phyloP scores from a whole-genome alignment of 257 asterid species.

The Echium plantagineum region DNA sequence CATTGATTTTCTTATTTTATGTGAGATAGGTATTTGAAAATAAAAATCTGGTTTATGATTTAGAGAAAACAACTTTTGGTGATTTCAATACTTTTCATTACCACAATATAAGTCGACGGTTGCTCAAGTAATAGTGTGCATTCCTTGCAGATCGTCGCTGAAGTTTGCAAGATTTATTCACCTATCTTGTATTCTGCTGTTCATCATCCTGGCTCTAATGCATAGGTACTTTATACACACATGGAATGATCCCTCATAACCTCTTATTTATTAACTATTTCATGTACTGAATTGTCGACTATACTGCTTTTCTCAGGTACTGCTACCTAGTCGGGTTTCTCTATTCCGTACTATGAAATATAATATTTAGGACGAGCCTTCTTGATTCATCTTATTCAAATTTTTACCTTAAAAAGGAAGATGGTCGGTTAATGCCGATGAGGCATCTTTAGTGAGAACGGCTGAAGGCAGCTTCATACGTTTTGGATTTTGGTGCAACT shows the following conservation, averaged over 20 bases:
- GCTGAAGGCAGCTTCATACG: conserved; percentile 28
- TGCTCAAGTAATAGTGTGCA: not conserved
- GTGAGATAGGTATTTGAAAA: not conserved
- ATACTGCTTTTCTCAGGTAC: not conserved
- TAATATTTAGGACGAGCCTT: conserved; percentile 1
- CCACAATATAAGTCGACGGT: not conserved
- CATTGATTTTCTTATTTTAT: conserved; percentile 7
- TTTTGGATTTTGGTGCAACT: conserved; percentile 27
- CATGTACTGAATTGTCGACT: not conserved
- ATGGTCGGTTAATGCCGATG: conserved; percentile 42
- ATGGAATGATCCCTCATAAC: not conserved
- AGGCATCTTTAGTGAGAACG: conserved; percentile 21
- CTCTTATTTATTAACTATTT: not conserved
- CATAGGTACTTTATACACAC: not conserved
- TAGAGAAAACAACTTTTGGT: too few relatives aligned
- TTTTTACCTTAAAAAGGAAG: conserved; percentile 34
- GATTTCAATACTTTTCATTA: too few relatives aligned
- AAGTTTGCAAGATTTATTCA: not conserved
- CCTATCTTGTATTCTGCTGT: not conserved
- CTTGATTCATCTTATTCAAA: conserved; percentile 25
- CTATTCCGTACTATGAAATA: not conserved
- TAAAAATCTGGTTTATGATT: too few relatives aligned
- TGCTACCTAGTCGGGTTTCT: not conserved
- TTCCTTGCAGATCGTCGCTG: not conserved
- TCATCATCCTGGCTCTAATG: not conserved